phyloP scores from a whole-genome alignment of 139 green algal species.

The Axilococcus clingmanii region DNA sequence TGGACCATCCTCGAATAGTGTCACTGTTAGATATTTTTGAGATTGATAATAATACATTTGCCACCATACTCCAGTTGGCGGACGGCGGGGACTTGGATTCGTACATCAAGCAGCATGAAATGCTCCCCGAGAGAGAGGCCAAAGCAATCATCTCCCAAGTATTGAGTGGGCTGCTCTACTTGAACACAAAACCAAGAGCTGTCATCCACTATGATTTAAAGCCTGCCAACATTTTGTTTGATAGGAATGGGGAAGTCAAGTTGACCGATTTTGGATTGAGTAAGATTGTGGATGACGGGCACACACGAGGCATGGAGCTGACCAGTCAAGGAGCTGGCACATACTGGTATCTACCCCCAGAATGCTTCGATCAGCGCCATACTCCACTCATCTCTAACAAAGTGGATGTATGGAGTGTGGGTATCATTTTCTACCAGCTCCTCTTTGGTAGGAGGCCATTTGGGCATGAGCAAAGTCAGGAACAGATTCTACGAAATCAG shows the following conservation, averaged over 20 bases:
- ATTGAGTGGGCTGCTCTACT: conserved; percentile 48
- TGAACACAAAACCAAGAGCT: conserved; percentile 35
- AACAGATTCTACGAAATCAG: conserved; percentile 77
- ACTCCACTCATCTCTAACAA: conserved; percentile 83
- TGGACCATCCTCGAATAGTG: conserved; percentile 69
- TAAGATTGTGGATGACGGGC: conserved; percentile 77
- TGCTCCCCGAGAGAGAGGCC: conserved; percentile 79
- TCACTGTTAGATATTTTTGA: conserved; percentile 84
- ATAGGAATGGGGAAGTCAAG: conserved; percentile 69
- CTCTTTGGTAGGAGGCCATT: conserved; percentile 86
- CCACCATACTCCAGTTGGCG: conserved; percentile 86
- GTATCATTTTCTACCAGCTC: conserved; percentile 94
- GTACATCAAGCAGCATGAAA: conserved; percentile 56
- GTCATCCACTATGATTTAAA: conserved; percentile 97
- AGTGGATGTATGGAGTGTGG: conserved; percentile 85
- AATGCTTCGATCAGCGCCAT: conserved; percentile 66
- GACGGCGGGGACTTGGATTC: conserved; percentile 74
- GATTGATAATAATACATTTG: conserved; percentile 84
- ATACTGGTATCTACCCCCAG: conserved; percentile 85
- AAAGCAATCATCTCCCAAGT: conserved; percentile 59
- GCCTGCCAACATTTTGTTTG: conserved; percentile 94
- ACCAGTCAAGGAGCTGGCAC: conserved; percentile 91
- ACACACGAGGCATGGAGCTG: conserved; percentile 80
- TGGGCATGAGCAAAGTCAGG: conserved; percentile 59
- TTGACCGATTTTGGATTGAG: conserved; percentile 94